phyloP scores from a whole-genome alignment of 2,329 filamentous ascomycete species.

The Sporothrix variecibatus region DNA sequence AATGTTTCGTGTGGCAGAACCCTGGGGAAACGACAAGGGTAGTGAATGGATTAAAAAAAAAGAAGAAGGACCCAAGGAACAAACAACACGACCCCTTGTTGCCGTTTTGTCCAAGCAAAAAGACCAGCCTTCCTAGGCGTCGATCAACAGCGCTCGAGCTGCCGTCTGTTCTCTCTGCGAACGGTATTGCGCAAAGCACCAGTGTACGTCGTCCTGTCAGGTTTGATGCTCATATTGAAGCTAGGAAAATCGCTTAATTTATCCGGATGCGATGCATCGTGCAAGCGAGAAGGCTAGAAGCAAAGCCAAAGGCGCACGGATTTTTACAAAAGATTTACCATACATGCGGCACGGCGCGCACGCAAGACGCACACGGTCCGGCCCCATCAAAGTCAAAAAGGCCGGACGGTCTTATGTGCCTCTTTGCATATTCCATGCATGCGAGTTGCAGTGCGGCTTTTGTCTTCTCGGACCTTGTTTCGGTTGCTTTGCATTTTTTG shows the following conservation, averaged over 20 bases:
- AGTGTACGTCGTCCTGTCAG: not conserved
- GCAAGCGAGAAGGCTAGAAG: not conserved
- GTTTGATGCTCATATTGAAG: slow-evolving; percentile 7
- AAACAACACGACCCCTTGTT: not conserved
- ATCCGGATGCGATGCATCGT: not conserved
- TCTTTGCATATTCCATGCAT: slow-evolving; percentile 1
- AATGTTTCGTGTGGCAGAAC: slow-evolving; percentile 15
- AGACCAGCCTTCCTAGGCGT: slow-evolving; percentile 11
- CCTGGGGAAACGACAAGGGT: slow-evolving; percentile 12
- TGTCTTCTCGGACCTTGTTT: not conserved
- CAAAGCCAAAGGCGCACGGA: not conserved
- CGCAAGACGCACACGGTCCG: not conserved
- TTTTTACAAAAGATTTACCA: not conserved
- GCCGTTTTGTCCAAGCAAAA: not conserved
- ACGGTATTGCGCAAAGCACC: not conserved
- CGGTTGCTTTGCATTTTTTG: not conserved
- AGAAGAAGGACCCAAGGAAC: not conserved
- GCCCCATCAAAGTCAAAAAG: not conserved
- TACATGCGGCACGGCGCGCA: slow-evolving; percentile 9
- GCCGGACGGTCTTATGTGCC: not conserved
- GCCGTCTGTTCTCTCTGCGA: not conserved
- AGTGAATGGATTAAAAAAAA: not conserved
- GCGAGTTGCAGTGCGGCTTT: not conserved
- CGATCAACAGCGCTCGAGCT: slow-evolving; percentile 13
- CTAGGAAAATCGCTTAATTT: not conserved